A percentile compares a stretch with the other conserved stretches of the same genome.
phyloP scores from a whole-genome alignment of 164 flowering plant species.

The Sedum album region DNA sequence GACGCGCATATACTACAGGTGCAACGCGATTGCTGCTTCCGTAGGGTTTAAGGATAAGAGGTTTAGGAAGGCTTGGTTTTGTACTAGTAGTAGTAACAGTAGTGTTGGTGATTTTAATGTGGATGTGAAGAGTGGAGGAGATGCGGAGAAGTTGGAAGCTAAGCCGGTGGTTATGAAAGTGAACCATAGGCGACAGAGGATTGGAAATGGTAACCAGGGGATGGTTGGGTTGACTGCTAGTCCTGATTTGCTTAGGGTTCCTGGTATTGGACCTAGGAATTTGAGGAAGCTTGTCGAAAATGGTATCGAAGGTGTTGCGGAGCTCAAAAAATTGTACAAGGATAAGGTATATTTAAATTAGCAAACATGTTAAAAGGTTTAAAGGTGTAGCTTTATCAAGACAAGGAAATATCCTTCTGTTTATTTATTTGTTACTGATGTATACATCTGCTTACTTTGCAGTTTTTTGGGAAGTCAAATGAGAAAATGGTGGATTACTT shows the following conservation, averaged over 20 bases:
- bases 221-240: slow-evolving; percentile 29
- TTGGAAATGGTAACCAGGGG: slow-evolving; percentile 10
- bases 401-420: neutral
- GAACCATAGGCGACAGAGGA: slow-evolving; percentile 36
- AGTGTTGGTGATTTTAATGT: neutral
- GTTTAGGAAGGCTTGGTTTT: neutral
- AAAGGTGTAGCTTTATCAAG: neutral
- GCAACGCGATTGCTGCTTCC: neutral
- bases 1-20: neutral
- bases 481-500: slow-evolving; percentile 83
- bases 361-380: neutral
- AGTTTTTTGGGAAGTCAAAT: slow-evolving; percentile 80
- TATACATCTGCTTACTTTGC: slow-evolving; percentile 15
- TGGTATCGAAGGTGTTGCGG: slow-evolving; percentile 71
- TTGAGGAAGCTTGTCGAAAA: slow-evolving; percentile 85
- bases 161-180: slow-evolving; percentile 16
- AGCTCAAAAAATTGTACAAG: slow-evolving; percentile 75
- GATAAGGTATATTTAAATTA: slow-evolving; percentile 49
- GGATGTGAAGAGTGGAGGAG: slow-evolving; percentile 17
- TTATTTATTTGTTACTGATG: neutral
- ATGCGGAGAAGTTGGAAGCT: slow-evolving; percentile 24
- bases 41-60: neutral
- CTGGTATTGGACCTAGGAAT: slow-evolving; percentile 93
- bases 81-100: neutral
- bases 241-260: slow-evolving; percentile 80